Evolutionary conservation across 805 yeast species (phyloP).

Genomic region (Komagataella kurtzmanii): DNA sequence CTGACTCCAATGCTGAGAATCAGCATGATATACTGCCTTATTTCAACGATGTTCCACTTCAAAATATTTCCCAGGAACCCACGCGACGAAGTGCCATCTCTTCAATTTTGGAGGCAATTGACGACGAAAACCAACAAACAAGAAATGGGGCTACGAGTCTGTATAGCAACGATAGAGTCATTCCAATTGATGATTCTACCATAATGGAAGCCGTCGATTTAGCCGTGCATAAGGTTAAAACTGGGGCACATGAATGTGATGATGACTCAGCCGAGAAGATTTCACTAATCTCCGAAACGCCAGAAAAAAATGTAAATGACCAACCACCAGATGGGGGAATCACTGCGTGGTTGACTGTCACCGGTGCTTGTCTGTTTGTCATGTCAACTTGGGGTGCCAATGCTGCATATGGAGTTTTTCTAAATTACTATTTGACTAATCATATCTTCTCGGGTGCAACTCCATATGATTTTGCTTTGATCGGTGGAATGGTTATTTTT

Average conservation of each 20-base stretch:
- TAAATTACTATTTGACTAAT: constrained; percentile 36
- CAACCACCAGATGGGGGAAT: constrained; percentile 6
- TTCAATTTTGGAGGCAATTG: constrained; percentile 1
- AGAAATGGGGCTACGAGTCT: neutral
- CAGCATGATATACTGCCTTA: neutral
- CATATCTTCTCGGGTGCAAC: constrained; percentile 36
- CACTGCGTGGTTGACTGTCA: constrained; percentile 3
- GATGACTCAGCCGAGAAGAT: neutral
- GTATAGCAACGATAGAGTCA: neutral
- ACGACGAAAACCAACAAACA: constrained; percentile 3
- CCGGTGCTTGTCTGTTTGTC: neutral
- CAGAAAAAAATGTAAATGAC: constrained; percentile 3
- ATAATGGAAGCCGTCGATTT: neutral
- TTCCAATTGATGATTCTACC: neutral
- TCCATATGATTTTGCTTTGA: constrained; percentile 40
- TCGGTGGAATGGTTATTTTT: constrained; percentile 45
- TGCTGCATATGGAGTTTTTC: constrained; percentile 43
- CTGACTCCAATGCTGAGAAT: neutral
- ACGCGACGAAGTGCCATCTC: neutral
- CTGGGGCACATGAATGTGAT: neutral
- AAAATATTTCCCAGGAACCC: neutral
- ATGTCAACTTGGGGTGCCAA: constrained; percentile 52
- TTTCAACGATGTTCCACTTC: neutral
- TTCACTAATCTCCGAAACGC: neutral
- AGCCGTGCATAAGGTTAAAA: neutral